These are phyloP conservation scores for Dactylonectria estremocensis DNA, from an alignment of 2,329 filamentous ascomycete genomes.

Conservation along the genomic window DNA sequence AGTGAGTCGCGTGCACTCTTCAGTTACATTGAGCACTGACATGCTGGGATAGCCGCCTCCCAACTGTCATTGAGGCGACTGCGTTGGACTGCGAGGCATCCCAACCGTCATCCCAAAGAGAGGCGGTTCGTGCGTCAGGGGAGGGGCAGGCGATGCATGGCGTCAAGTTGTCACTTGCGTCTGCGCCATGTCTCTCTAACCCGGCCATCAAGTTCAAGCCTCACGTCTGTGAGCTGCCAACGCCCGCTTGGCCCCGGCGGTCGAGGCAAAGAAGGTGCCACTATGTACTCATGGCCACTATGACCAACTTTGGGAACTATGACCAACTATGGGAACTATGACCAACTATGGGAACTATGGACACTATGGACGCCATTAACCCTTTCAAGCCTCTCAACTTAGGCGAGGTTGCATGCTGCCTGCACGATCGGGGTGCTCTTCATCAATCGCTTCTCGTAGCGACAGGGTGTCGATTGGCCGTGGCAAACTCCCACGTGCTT, in stretches of 20 bases:
- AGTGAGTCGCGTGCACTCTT: too few relatives aligned
- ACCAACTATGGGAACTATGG: too few relatives aligned
- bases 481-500: slow-evolving; percentile 21
- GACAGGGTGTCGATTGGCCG: slow-evolving; percentile 20
- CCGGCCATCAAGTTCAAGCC: background rate
- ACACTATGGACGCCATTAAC: too few relatives aligned
- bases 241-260: background rate
- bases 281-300: background rate
- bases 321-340: too few relatives aligned
- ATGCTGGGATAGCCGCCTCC: too few relatives aligned
- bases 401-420: slow-evolving; percentile 10
- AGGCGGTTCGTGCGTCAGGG: too few relatives aligned
- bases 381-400: background rate
- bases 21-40: too few relatives aligned
- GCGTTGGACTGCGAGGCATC: too few relatives aligned
- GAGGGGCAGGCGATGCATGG: background rate
- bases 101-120: too few relatives aligned
- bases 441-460: slow-evolving; percentile 2
- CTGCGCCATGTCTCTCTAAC: too few relatives aligned
- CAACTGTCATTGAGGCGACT: too few relatives aligned
- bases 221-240: background rate
- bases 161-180: background rate
- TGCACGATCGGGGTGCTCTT: slow-evolving; percentile 12
- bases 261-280: background rate
- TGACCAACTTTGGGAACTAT: too few relatives aligned